Conservation (phyloP, 1,139 yeast species). For the Blastobotrys illinoisensis region DNA sequence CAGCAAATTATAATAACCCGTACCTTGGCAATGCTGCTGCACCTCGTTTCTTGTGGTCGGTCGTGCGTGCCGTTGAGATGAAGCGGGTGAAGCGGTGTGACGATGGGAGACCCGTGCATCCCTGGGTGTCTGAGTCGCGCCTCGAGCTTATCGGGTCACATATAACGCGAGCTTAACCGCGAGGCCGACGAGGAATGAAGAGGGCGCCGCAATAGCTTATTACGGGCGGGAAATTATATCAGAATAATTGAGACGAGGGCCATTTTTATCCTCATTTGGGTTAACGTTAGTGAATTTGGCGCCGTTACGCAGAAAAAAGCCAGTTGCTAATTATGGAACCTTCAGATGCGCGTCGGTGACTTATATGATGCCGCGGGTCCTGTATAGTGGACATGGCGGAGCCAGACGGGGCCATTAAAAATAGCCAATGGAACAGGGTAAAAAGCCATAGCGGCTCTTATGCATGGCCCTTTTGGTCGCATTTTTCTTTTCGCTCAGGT, state of each 20-base stretch:
- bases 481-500: neutral
- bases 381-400: neutral
- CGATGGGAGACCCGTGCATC: neutral
- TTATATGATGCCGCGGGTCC: neutral
- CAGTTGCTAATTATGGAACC: neutral
- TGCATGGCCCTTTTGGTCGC: neutral
- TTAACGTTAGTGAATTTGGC: neutral
- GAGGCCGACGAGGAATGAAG: neutral
- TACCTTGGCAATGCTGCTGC: neutral
- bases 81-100: neutral
- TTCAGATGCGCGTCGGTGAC: neutral
- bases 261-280: neutral
- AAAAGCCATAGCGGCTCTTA: neutral
- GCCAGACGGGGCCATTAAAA: neutral
- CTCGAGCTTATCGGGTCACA: neutral
- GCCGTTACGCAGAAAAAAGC: neutral
- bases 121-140: neutral
- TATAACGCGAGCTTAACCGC: neutral
- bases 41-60: neutral
- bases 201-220: neutral
- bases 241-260: neutral
- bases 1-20: neutral
- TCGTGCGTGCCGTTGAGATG: too few species aligned
- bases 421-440: neutral
- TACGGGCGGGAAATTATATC: neutral